These are phyloP conservation scores for Cyberlindnera veronae DNA, from an alignment of 805 yeast genomes.

Conservation along the genomic window DNA sequence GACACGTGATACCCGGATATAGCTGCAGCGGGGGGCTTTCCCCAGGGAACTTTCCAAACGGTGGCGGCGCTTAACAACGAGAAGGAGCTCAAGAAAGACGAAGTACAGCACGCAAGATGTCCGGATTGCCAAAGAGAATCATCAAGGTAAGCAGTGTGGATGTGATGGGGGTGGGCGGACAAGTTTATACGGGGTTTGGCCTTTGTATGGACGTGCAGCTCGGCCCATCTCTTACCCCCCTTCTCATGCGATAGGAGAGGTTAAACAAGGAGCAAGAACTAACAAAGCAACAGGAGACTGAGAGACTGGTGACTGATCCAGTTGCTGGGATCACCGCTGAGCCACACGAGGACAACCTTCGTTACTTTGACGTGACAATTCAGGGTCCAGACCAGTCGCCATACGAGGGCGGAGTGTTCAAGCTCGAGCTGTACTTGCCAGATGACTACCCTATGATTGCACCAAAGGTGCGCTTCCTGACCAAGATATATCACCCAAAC, in stretches of 20 bases:
- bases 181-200: background rate
- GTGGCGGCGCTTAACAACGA: no score
- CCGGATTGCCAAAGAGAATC: conserved; percentile 90
- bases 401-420: conserved; percentile 79
- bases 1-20: no score
- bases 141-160: conserved; percentile 76
- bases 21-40: no score
- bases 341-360: conserved; percentile 91
- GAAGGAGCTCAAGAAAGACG: no score
- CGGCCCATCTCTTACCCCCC: background rate
- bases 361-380: conserved; percentile 88
- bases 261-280: background rate
- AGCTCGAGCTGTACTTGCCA: conserved; percentile 83
- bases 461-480: conserved; percentile 90
- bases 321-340: conserved; percentile 93
- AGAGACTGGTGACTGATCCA: conserved; percentile 86
- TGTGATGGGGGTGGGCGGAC: no score
- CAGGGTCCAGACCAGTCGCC: conserved; percentile 93
- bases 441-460: conserved; percentile 99
- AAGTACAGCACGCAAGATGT: no score
- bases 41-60: no score
- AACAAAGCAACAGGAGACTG: conserved; percentile 63
- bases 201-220: background rate
- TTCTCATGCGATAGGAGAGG: background rate
- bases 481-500: conserved; percentile 94